phyloP scores from a whole-genome alignment of 2,329 filamentous ascomycete species.

The Cordyceps javanica region DNA sequence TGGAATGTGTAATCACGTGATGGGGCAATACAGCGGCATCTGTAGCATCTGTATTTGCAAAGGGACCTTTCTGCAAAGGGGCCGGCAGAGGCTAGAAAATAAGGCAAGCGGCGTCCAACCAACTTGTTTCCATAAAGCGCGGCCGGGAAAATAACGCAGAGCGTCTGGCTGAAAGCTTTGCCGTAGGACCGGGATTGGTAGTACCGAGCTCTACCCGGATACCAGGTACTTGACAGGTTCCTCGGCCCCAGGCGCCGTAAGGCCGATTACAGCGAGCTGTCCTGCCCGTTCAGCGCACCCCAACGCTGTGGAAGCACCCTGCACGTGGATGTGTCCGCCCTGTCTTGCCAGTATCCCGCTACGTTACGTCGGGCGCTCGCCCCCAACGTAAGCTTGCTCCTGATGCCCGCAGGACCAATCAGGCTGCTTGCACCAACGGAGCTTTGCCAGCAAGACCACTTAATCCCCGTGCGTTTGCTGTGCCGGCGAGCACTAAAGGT shows the following conservation, averaged over 20 bases:
- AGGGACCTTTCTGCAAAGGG: background rate
- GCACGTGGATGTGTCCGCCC: constrained; percentile 8
- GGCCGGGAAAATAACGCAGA: background rate
- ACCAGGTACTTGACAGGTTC: background rate
- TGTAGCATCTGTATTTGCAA: background rate
- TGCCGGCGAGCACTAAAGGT: background rate
- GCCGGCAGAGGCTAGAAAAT: background rate
- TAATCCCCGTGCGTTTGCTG: constrained; percentile 11
- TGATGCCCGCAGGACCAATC: constrained; percentile 5
- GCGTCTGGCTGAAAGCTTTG: background rate
- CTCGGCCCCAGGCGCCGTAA: background rate
- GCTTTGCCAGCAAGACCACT: constrained; percentile 1
- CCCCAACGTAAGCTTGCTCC: background rate
- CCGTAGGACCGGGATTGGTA: constrained; percentile 6
- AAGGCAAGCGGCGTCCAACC: background rate
- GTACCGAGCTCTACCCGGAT: constrained; percentile 4
- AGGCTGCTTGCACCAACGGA: constrained; percentile 4
- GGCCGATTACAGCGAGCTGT: background rate
- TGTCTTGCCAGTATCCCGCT: constrained; percentile 4
- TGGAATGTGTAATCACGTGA: background rate
- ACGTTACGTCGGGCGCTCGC: too few species aligned
- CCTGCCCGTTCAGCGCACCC: background rate
- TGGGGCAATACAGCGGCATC: background rate
- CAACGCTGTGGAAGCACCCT: background rate
- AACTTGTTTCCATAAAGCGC: too few species aligned